A percentile compares a stretch with the other conserved stretches of the same genome.
phyloP scores from a whole-genome alignment of 2,329 filamentous ascomycete genomes.

The Fusarium globosum region DNA sequence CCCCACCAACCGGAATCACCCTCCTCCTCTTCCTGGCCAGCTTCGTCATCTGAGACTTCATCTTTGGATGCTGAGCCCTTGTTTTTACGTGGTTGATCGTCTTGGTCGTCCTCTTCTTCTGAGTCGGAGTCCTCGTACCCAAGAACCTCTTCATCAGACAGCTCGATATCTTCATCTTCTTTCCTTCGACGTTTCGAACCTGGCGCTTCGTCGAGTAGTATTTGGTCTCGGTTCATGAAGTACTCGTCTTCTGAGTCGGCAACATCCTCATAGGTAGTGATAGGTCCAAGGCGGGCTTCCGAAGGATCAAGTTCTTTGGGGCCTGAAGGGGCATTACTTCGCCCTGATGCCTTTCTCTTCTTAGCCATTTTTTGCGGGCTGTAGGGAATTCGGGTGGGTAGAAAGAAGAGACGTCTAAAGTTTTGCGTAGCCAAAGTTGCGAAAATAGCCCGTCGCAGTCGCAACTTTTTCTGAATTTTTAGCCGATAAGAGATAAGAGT shows the following conservation, averaged over 20 bases:
- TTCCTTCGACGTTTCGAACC: conserved; percentile 81
- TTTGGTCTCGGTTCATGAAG: conserved; percentile 85
- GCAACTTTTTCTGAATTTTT: conserved; percentile 40
- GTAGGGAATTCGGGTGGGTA: neutral
- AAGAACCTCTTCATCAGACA: conserved; percentile 72
- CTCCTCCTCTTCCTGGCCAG: conserved; percentile 62
- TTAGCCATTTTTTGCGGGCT: conserved; percentile 64
- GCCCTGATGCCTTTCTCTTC: conserved; percentile 76
- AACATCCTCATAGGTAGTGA: conserved; percentile 81
- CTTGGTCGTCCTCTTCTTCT: conserved; percentile 60
- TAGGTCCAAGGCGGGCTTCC: conserved; percentile 70
- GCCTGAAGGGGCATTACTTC: conserved; percentile 56
- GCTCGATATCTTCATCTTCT: conserved; percentile 74
- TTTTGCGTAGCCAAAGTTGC: conserved; percentile 2
- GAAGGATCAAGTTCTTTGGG: conserved; percentile 66
- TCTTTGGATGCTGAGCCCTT: conserved; percentile 48
- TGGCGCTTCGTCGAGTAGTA: conserved; percentile 85
- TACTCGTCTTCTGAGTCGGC: conserved; percentile 96
- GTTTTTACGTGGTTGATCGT: conserved; percentile 48
- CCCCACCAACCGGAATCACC: conserved; percentile 83
- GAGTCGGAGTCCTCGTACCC: conserved; percentile 59
- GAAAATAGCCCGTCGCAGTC: conserved; percentile 17
- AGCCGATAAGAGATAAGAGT: conserved; percentile 34
- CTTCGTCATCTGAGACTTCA: conserved; percentile 64
- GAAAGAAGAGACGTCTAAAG: neutral